Evolutionary conservation across 2,329 filamentous ascomycete genomes (phyloP), one percentile per base, ranked within the genome.

Genomic region (Xylariaceae sp.): DNA sequence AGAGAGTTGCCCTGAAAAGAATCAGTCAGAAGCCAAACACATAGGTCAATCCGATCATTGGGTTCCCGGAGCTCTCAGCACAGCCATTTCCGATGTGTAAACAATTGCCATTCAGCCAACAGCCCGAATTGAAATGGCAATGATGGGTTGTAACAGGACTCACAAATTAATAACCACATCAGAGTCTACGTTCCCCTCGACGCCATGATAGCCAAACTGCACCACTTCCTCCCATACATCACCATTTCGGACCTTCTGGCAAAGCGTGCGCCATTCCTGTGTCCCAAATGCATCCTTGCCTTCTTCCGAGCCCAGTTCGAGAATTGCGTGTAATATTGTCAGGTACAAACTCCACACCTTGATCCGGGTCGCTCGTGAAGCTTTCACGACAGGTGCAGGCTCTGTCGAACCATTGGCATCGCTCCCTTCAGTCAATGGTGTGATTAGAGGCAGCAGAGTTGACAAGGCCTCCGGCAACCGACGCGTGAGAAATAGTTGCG

Each of bases 271-370:
- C 89, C 92, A 99, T 68, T 89, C 86, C 66, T 88, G 84, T 49
- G 84, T 85, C 3, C 94, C 94, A 73, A 97, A 95, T 12, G 86
- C 81, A 48, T 86, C 83, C 74, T 94, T 96, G 47, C 92, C 94
- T 70, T 96, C 92, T 62, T 96, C 89, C 1, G 88, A 79, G 52
- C 91, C 90, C 67, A 97, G 78, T 66, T 97, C 92, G 34, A 95
- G 78, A 59, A 96, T 87, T 37, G 90, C 88, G 74, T 96, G 96
- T 58, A 97, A 78, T 47, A 96, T 87, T 16, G 92, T 96, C 61
- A 97, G 80, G 70, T 97, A 99, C 65, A 99, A 80, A 71, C 91
- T 96, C 94, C 94, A 99, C 59, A 97, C 87, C 72, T 97, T 99
- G 70, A 96, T 87, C 61, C 92, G 80, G 53, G 89, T 94, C 30